A percentile compares a stretch with the other conserved stretches of the same genome.
phyloP scores from a whole-genome alignment of 352 stramenopile species.

The Paralagenidium karlingii region DNA sequence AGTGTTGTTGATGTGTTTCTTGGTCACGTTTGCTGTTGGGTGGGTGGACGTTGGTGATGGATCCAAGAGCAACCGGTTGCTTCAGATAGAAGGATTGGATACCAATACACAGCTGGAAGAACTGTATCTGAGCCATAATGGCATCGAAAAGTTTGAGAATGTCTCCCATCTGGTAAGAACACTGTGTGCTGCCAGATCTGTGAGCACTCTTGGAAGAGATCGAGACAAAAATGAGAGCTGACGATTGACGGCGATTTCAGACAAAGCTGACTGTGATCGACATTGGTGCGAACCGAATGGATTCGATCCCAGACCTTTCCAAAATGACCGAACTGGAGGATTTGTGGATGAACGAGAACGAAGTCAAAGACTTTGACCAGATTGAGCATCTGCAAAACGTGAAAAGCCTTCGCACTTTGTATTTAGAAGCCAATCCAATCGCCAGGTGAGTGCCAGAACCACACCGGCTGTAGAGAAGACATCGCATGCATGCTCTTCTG shows the following conservation, averaged over 20 bases:
- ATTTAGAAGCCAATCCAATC: slow-evolving; percentile 94
- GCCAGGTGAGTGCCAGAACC: slow-evolving; percentile 52
- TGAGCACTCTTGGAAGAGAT: not conserved
- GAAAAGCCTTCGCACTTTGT: slow-evolving; percentile 83
- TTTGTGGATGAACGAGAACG: slow-evolving; percentile 72
- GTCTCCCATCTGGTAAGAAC: slow-evolving; percentile 53
- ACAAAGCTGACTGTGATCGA: slow-evolving; percentile 48
- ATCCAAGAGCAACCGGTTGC: slow-evolving; percentile 97
- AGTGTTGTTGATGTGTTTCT: not conserved
- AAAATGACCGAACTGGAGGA: slow-evolving; percentile 37
- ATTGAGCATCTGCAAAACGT: slow-evolving; percentile 64
- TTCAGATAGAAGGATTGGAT: slow-evolving; percentile 85
- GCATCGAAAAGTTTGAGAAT: slow-evolving; percentile 83
- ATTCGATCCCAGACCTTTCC: slow-evolving; percentile 32
- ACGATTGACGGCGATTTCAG: slow-evolving; percentile 11
- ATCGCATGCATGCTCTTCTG: not conserved
- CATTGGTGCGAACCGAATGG: slow-evolving; percentile 76
- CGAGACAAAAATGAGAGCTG: not conserved
- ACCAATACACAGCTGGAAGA: slow-evolving; percentile 87
- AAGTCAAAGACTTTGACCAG: slow-evolving; percentile 45
- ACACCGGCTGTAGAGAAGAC: not conserved
- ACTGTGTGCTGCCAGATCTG: too few species aligned
- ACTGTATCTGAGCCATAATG: slow-evolving; percentile 97
- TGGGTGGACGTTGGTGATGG: too few species aligned
- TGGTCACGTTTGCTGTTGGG: slow-evolving; percentile 37